Evolutionary conservation across 202 grass and related monocot genomes (phyloP), one percentile per base, ranked within the genome.

Genomic region (Cymbopogon flexuosus): DNA sequence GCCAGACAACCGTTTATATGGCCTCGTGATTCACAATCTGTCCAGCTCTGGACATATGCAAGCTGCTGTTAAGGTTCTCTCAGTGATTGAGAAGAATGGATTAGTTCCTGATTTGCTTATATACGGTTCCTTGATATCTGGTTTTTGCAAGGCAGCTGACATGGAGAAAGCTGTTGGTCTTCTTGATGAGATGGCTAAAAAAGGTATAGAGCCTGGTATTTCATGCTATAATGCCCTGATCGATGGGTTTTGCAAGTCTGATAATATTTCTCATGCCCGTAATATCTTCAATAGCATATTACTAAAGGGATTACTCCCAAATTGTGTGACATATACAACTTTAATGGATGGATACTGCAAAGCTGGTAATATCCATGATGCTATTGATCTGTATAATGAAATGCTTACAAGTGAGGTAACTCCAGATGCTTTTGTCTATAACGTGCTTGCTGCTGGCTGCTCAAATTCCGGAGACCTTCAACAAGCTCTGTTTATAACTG

Each of bases 261-360:
- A 88, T 84, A 35, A 92, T 85, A 60, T 96, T 67, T 58, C 65
- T 19, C 37, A 73, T 83, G 93, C 93, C 41, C 74, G 4, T 80
- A 23, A 80, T 58, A 62, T 88, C 57, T 92, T 90, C 23, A 67
- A 62, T 41, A 76, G 22, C 41, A 68, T 92, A 68, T 56, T 65
- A 57, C 59, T 42, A 13, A 89, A 90, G 30, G 85, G 85, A 79
- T 83, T 92, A 77, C 16, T 71, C 41, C 90, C 93, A 65, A 89
- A 88, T 72, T 81, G 80, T 82, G 74, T 85, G 56, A 92, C 90
- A 45, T 92, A 92, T 82, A 90, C 83, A 79, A 30, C 63, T 84
- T 92, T 96, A 69, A 96, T 96, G 59, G 59, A 83, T 92, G 93
- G 85, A 79, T 90, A 87, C 75, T 92, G 85, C 77, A 92, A 87